Base-by-base conservation (phyloP, 257 asterid genomes). In the Solanum bulbocastanum region DNA sequence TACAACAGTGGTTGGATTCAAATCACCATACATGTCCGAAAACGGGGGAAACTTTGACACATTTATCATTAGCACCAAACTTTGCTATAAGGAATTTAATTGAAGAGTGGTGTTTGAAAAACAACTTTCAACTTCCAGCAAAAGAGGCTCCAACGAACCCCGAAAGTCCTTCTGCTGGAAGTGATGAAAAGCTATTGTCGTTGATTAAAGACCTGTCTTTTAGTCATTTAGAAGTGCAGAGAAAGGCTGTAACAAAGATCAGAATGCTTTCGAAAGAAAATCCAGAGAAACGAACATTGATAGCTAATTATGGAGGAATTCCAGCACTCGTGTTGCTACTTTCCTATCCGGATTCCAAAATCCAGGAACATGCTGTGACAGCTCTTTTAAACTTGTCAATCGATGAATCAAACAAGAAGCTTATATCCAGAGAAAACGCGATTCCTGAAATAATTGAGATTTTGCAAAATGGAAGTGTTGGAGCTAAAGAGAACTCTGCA, bases 361-460 rank as follows among this genome's bases (percentile, higher is more conserved):
- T 97, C 86, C 96, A 94, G 84, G 99, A 97, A 68, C 97, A 97
- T 5, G 94, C 98, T 0, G 99, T 97, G 3, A 97, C 99, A 1
- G 94, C 98, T 35, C 90, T 95, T 5, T 90, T 97, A 68, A 97
- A 97, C 90, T 92, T 97, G 40, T 97, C 99, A 79, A 93, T 97
- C 4, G 98, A 96, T 32, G 98, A 96, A 66, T 85, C 96, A 1
- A 94, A 96, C 94, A 96, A 96, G 92, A 92, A 89, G 62, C 92
- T 94, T 83, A 93, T 96, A 87, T 93, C 98, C 1, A 83, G 79
- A 36, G 95, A 93, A 75, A 91, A 92, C 3, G 92, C 98, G 4
- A 91, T 96, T 20, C 95, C 95, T 0, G 91, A 94, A 16, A 94
- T 95, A 60, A 91, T 96, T 11, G 98, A 95, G 86, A 91, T 95